Base-by-base conservation (phyloP, 31 red algal genomes). In the Odonthalia washingtoniensis region DNA sequence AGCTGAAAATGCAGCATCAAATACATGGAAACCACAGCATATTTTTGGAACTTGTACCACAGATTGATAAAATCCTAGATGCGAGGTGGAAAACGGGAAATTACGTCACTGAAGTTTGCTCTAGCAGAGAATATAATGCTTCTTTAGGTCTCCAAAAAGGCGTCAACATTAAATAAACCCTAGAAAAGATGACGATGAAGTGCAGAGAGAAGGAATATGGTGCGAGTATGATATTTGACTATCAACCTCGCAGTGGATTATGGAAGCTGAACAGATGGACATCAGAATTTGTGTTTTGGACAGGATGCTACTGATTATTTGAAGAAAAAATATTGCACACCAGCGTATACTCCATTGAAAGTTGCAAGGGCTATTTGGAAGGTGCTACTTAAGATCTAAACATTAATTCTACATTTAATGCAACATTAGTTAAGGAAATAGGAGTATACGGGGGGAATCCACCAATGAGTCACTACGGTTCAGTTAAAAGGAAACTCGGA, bases 221-320 rank as follows among this genome's bases (percentile, higher is more conserved):
- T 2, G 82, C 82, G 1, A 0, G n/a, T 49, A 74, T 74, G 4
- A 32, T 41, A n/a, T 88, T 88, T 53, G 37, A 67, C 63, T 79
- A 74, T 73, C 85, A 88, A 38, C 85, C 75, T 31, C 24, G 32
- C 2, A 57, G 18, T 72, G 74, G 75, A 2, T 12, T 72, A 40
- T 88, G 85, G 85, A 88, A 88, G 34, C 53, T 88, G 49, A 88
- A 88, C 64, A 46, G 26, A 70, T 0, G 26, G 1, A 24, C 85
- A 88, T 64, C 38, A 61, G 3, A 63, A 79, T 1, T 73, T 79
- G 4, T 88, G 65, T 72, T 40, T 14, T 2, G 75, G 74, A 65
- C 61, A 88, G 3, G 37, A 4, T 2, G 5, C 52, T 33, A 43
- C 33, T 18, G 0, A 14, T n/a, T 18, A 5, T 35, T 35, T 24